phyloP scores from a whole-genome alignment of 345 rosid species.

The Corymbia maculata region DNA sequence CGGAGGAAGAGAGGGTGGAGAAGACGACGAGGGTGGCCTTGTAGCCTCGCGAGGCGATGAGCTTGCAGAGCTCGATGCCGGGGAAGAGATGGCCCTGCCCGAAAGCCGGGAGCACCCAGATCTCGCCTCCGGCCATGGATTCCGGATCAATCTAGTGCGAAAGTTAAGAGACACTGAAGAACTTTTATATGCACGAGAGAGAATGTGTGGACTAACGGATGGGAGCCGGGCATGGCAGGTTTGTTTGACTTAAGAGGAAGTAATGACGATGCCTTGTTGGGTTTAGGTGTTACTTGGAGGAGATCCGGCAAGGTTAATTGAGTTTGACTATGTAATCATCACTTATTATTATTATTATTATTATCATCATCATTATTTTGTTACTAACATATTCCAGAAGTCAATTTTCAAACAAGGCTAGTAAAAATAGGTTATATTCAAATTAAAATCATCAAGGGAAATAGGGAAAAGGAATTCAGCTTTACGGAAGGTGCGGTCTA shows the following conservation, averaged over 20 bases:
- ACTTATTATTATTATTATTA: too few relatives aligned
- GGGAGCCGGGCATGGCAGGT: background rate
- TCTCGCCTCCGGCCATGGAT: background rate
- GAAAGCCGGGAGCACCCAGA: conserved; percentile 10
- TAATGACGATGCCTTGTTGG: too few relatives aligned
- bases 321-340: too few relatives aligned
- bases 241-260: background rate
- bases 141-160: background rate
- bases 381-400: too few relatives aligned
- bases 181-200: background rate
- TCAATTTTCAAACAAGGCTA: too few relatives aligned
- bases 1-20: conserved; percentile 10
- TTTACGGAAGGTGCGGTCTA: too few relatives aligned
- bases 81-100: conserved; percentile 25
- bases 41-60: background rate
- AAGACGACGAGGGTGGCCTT: conserved; percentile 6
- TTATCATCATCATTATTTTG: too few relatives aligned
- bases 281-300: too few relatives aligned
- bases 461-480: too few relatives aligned
- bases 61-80: conserved; percentile 22
- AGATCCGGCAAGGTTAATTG: too few relatives aligned
- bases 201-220: background rate
- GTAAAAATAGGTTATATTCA: background rate
- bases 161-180: background rate
- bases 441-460: too few relatives aligned